Evolutionary conservation across 768 basidiomycete genomes (phyloP), one percentile per base, ranked within the genome.

Genomic region (Auriculariales sp.): DNA sequence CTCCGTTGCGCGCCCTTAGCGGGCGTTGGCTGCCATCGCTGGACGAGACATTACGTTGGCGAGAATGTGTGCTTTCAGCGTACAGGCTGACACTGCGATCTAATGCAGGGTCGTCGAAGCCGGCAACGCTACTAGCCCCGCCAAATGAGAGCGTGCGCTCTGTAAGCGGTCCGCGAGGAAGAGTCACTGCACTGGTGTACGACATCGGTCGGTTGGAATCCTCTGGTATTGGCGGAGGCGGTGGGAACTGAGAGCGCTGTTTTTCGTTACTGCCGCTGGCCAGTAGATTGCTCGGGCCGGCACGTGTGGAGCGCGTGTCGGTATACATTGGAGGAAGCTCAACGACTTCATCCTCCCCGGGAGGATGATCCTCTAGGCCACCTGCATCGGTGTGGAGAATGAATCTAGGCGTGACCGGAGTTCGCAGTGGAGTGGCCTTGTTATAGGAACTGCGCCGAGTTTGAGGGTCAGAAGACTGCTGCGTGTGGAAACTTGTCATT

Each of bases 291-390:
- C 9, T 9, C 31, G 31, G 9, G 31, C 7, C 9, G 7, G 31
- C 31, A 10, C 22, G 22, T 5, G 12, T 44, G 6, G 39, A 44
- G 19, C 39, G 39, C 39, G 39, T 44, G 39, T 76, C 79, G 24
- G 71, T 70, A 58, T 87, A 87, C 59, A 77, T 77, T 14, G 83
- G 83, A 25, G 84, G 84, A n/a, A 85, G 70, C 63, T 87, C 84
- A 4, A 85, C 70, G 19, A 83, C 64, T 4, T 71, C 81, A 15
- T 72, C 63, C 24, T 66, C 71, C 48, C 67, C 67, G 33, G 62
- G 65, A 5, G 74, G 66, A 9, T 65, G 32, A 11, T 58, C 63
- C 56, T 85, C 83, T 48, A 82, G 81, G 6, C 71, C 72, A 15
- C 51, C 53, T 3, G 51, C 53, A 58, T 85, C 85, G 3, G 77